Evolutionary conservation across 139 green algal species (phyloP).

Genomic region (Tetradesmus obliquus): DNA sequence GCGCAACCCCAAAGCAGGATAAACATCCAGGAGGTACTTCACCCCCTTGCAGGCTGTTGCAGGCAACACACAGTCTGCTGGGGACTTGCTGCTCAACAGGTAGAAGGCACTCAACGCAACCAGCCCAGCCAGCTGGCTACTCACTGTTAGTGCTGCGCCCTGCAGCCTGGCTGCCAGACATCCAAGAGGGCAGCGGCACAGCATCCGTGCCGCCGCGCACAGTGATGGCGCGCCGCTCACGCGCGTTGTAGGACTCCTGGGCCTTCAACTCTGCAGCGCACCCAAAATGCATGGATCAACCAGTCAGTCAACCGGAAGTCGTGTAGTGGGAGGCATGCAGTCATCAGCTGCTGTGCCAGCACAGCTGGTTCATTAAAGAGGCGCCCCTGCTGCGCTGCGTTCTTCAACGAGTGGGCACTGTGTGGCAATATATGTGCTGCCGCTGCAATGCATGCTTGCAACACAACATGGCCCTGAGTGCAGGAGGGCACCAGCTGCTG

Average conservation of each 20-base stretch:
- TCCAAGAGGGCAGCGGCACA: conserved; percentile 54
- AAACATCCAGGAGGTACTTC: too few relatives aligned
- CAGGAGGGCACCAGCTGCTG: background rate
- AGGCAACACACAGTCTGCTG: too few relatives aligned
- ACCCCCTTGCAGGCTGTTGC: too few relatives aligned
- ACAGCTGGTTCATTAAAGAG: background rate
- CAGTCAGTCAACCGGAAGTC: too few relatives aligned
- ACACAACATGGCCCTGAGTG: too few relatives aligned
- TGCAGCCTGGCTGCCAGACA: conserved; percentile 35
- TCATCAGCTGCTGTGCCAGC: background rate
- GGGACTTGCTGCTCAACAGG: too few relatives aligned
- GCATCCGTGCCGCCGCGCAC: conserved; percentile 48
- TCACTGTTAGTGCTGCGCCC: conserved; percentile 5
- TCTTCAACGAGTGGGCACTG: too few relatives aligned
- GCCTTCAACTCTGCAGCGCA: conserved; percentile 35
- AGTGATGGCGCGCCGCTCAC: conserved; percentile 42
- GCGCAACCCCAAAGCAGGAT: too few relatives aligned
- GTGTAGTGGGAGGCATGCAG: background rate
- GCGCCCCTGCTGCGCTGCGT: background rate
- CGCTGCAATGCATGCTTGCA: too few relatives aligned
- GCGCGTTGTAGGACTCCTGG: conserved; percentile 48
- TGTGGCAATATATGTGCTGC: too few relatives aligned
- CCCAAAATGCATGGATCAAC: background rate
- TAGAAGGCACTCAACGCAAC: too few relatives aligned
- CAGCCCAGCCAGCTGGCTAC: background rate